phyloP scores from a whole-genome alignment of 1,139 yeast genomes.

The Waltiozyma sp. region DNA sequence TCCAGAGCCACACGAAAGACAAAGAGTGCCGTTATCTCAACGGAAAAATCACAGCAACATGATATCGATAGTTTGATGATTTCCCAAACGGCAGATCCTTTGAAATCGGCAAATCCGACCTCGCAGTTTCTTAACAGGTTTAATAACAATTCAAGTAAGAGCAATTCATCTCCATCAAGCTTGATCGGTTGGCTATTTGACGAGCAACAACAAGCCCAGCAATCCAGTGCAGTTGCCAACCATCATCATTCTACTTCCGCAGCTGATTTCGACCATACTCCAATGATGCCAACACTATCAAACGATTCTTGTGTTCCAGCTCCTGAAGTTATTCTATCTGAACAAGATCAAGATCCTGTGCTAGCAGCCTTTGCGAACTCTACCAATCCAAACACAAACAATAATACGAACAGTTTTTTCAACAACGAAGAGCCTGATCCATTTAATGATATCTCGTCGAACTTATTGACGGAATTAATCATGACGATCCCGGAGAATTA shows the following conservation, averaged over 20 bases:
- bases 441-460: slow-evolving; percentile 17
- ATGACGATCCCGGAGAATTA: slow-evolving; percentile 17
- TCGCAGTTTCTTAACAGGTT: background rate
- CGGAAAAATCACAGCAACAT: background rate
- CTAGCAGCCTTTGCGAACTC: background rate
- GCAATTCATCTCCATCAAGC: slow-evolving; percentile 15
- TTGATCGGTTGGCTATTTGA: slow-evolving; percentile 22
- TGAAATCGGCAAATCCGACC: background rate
- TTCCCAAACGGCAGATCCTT: background rate
- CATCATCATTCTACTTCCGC: background rate
- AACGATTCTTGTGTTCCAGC: too few relatives aligned
- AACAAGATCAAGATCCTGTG: background rate
- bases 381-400: background rate
- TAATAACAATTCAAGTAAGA: background rate
- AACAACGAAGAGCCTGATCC: slow-evolving; percentile 19
- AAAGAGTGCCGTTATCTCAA: slow-evolving; percentile 1
- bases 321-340: background rate
- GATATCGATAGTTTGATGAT: background rate
- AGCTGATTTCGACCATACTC: background rate
- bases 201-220: slow-evolving; percentile 10
- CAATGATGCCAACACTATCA: background rate
- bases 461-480: slow-evolving; percentile 14
- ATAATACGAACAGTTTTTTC: slow-evolving; percentile 10
- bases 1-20: background rate
- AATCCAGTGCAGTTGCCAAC: slow-evolving; percentile 2